These are phyloP conservation scores for Dioscorea cayenensis DNA, from an alignment of 116 monocot species.

Conservation along the genomic window DNA sequence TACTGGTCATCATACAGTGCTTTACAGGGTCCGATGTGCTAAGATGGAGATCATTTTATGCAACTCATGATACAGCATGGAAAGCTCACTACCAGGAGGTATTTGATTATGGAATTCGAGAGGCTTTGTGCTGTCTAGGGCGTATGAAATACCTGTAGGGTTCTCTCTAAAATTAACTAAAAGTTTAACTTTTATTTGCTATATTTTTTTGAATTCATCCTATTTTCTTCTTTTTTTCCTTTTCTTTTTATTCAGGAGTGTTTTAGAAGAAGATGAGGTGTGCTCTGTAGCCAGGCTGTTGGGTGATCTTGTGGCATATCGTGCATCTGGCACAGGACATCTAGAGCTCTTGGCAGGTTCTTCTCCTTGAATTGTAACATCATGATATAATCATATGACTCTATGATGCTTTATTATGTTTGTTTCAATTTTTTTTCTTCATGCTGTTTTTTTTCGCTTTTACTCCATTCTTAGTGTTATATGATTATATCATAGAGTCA, in stretches of 20 bases:
- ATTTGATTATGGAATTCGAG: constrained; percentile 95
- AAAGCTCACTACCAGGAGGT: constrained; percentile 94
- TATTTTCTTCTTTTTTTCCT: background rate
- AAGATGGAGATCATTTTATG: constrained; percentile 96
- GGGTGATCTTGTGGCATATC: constrained; percentile 97
- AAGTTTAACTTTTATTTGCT: background rate
- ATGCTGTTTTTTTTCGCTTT: too few relatives aligned
- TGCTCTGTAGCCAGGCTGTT: constrained; percentile 84
- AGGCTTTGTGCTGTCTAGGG: constrained; percentile 95
- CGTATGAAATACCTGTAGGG: constrained; percentile 91
- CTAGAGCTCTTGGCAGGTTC: constrained; percentile 93
- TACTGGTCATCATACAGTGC: constrained; percentile 75
- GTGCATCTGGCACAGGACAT: constrained; percentile 97
- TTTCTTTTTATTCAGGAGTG: constrained; percentile 39
- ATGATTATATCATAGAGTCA: too few relatives aligned
- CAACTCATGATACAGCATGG: constrained; percentile 89
- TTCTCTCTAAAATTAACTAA: background rate
- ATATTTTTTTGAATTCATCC: background rate
- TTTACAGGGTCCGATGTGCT: constrained; percentile 79
- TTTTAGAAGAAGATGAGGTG: constrained; percentile 97
- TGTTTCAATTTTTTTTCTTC: background rate
- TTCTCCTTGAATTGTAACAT: background rate
- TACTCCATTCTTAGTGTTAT: too few relatives aligned
- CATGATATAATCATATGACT: background rate
- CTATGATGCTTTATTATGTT: background rate